phyloP scores from a whole-genome alignment of 139 green algal species.

The Ettlia oleoabundans region DNA sequence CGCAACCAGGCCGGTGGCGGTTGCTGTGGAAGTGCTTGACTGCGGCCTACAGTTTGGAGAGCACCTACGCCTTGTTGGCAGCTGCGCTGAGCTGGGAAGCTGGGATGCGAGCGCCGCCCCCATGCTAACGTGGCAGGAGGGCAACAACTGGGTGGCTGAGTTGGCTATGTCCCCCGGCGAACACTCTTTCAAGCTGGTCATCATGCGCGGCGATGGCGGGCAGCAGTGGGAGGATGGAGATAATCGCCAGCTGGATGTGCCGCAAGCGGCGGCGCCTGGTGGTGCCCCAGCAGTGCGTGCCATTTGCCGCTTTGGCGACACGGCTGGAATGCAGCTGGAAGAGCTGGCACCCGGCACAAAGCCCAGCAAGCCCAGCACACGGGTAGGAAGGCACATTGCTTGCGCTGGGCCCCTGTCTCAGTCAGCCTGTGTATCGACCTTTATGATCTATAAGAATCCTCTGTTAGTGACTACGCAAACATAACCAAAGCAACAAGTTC shows the following conservation, averaged over 20 bases:
- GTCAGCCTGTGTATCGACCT: too few relatives aligned
- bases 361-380: too few relatives aligned
- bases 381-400: too few relatives aligned
- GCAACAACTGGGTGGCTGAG: constrained; percentile 55
- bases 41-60: constrained; percentile 35
- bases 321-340: neutral
- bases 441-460: too few relatives aligned
- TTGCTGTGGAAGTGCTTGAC: neutral
- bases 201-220: neutral
- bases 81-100: constrained; percentile 36
- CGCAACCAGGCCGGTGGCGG: neutral
- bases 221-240: constrained; percentile 68
- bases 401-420: too few relatives aligned
- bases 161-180: constrained; percentile 42
- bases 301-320: neutral
- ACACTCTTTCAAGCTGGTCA: constrained; percentile 55
- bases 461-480: too few relatives aligned
- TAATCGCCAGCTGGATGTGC: constrained; percentile 69
- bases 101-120: constrained; percentile 38
- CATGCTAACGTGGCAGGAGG: constrained; percentile 52
- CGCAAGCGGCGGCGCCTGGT: neutral
- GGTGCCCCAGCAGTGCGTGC: neutral
- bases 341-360: neutral
- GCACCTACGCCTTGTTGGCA: constrained; percentile 43
- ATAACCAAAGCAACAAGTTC: too few relatives aligned